phyloP scores from a whole-genome alignment of 1,284 basidiomycete genomes.

The Apiotrichum gamsii region DNA sequence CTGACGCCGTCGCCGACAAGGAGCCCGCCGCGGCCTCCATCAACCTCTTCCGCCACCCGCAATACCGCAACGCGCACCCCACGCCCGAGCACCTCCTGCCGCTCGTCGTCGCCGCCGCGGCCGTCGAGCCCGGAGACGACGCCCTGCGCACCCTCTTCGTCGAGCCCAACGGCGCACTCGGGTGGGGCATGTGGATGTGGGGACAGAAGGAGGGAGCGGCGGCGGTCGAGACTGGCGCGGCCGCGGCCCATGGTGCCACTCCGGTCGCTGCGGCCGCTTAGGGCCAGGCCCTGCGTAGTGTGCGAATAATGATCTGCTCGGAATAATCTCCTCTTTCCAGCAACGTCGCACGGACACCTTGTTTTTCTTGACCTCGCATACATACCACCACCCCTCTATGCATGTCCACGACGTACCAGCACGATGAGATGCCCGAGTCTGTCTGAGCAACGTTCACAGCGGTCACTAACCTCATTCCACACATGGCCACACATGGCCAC shows the following conservation, averaged over 20 bases:
- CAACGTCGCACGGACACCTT: too few relatives aligned
- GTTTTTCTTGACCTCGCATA: too few relatives aligned
- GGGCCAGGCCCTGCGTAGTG: background rate
- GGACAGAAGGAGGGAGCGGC: too few relatives aligned
- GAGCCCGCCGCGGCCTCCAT: conserved; percentile 16
- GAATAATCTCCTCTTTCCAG: too few relatives aligned
- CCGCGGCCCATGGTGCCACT: too few relatives aligned
- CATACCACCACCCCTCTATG: too few relatives aligned
- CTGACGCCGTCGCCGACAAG: conserved; percentile 17
- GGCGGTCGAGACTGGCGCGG: too few relatives aligned
- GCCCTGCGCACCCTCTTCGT: conserved; percentile 32
- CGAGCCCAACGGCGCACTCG: conserved; percentile 28
- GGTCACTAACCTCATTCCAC: too few relatives aligned
- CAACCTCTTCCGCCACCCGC: conserved; percentile 29
- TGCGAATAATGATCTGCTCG: background rate
- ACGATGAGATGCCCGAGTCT: too few relatives aligned
- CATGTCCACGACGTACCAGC: too few relatives aligned
- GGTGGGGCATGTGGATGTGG: conserved; percentile 47
- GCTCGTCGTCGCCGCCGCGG: conserved; percentile 36
- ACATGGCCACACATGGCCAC: too few relatives aligned
- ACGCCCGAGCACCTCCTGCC: conserved; percentile 45
- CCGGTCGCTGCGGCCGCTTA: background rate
- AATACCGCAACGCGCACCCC: conserved; percentile 41
- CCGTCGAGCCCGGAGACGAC: conserved; percentile 20
- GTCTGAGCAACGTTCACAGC: too few relatives aligned